Evolutionary conservation across 306 rosid genomes (phyloP), one percentile per base, ranked within the genome.

Genomic region (Gillenia trifoliata): DNA sequence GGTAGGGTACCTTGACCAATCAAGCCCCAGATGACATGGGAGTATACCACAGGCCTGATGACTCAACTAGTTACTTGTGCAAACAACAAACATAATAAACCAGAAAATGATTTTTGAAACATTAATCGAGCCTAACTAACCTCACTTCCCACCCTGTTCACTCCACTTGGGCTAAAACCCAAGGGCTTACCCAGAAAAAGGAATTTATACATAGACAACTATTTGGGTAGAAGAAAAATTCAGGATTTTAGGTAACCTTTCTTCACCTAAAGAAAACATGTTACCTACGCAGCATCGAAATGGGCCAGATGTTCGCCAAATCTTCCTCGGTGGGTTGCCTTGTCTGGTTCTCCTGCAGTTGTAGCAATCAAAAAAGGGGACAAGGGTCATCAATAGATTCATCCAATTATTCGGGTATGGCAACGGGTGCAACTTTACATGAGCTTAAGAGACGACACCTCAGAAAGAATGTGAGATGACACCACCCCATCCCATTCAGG

Each of bases 401-500:
- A 72, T 30, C 33, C 52, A 56, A 33, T 30, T 34, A 8, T 11
- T 43, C 55, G 41, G n/a, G n/a, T 55, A 43, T 20, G 43, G 61
- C 29, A 41, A 30, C 47, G 15, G 10, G 38, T 79, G 54, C 60
- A 55, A 76, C 72, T 49, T n/a, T 23, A 67, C 69, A 82, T 55
- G 36, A 75, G 40, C 73, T 41, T 50, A 43, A 63, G 67, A 75
- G 78, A 69, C 69, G 34, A 68, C 88, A 93, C 98, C 97, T 91
- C 92, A 28, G 83, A 83, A 67, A 93, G 96, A 84, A 93, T 93
- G 83, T 93, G 98, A 55, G 98, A 85, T 25, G 98, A 93, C 80
- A 91, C 98, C 31, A 91, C 98, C 47, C 84, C 92, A 80, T 91
- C 98, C 98, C 97, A 93, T 73, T 91, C 97, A 69, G 98, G 97